Base-by-base conservation (phyloP, 208 protist species). In the Acanthamoeba pearcei region DNA sequence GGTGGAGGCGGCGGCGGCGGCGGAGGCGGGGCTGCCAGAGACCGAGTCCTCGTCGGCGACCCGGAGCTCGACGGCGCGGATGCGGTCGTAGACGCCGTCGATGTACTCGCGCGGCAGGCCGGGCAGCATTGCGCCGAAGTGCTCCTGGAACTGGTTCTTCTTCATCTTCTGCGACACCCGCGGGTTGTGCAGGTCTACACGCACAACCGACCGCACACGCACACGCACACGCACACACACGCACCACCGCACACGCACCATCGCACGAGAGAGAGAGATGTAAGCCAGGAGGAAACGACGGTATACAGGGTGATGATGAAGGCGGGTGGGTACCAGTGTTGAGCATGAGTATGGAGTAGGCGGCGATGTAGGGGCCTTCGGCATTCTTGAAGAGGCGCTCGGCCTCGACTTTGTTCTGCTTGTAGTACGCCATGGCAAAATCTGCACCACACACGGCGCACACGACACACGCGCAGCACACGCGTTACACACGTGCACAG, bases 331-430 rank as follows among this genome's bases (percentile, higher is more conserved):
- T 83, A 85, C 76, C 76, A 51, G 76, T 85, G 46, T 85, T 85
- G 24, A 85, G 46, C 76, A 85, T 85, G 76, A 85, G 76, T 8
- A 85, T 85, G 35, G 76, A 85, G 76, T 85, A 85, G 9, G 76
- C 76, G 9, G 76, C 76, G 38, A 85, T 85, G 46, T 85, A 85
- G 35, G 76, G 46, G 19, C 76, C 76, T 60, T 85, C 76, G 46
- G 76, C 29, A 35, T 85, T 85, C 13, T 51, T 19, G 46, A 85
- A 85, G 13, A 85, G 46, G 22, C 38, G 46, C 49, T 85, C 24
- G 29, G 76, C 76, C 49, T 85, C 76, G 17, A 9, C 46, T 22
- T 57, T 85, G 76, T 85, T 85, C n/a, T 85, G 76, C 32, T 35
- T 60, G n/a, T 57, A 85, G 29, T 85, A 85, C 76, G 46, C 76